Conservation (phyloP, 2,329 filamentous ascomycete genomes). For the Cladosporium sp. region DNA sequence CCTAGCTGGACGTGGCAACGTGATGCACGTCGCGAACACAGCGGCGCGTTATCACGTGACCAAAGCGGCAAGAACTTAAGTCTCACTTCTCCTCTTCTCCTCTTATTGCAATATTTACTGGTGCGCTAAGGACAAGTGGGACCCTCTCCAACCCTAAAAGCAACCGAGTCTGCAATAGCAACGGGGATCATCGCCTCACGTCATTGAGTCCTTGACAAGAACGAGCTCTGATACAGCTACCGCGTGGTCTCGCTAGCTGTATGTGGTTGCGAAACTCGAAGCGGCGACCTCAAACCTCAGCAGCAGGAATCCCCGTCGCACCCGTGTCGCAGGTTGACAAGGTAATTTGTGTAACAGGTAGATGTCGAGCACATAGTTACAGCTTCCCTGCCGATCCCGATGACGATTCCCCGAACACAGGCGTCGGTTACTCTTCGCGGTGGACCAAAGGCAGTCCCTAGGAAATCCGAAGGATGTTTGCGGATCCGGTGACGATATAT, state of each 20-base stretch:
- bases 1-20: not conserved
- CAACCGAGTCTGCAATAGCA: not conserved
- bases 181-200: not conserved
- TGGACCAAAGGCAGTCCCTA: not conserved
- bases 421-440: not conserved
- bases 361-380: not conserved
- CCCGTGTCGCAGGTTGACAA: not conserved
- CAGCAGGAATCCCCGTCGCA: not conserved
- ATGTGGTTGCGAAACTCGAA: not conserved
- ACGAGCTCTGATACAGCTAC: not conserved
- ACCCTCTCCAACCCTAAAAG: not conserved
- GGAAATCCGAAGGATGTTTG: not conserved
- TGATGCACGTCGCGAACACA: not conserved
- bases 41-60: not conserved
- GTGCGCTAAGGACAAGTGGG: not conserved
- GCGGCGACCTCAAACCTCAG: not conserved
- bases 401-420: not conserved
- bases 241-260: too few relatives aligned
- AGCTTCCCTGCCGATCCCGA: not conserved
- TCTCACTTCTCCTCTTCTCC: not conserved
- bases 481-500: not conserved
- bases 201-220: not conserved
- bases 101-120: not conserved
- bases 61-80: not conserved
- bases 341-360: not conserved